Base-by-base conservation (phyloP, 1,284 basidiomycete genomes). In the Pascua guehoae region DNA sequence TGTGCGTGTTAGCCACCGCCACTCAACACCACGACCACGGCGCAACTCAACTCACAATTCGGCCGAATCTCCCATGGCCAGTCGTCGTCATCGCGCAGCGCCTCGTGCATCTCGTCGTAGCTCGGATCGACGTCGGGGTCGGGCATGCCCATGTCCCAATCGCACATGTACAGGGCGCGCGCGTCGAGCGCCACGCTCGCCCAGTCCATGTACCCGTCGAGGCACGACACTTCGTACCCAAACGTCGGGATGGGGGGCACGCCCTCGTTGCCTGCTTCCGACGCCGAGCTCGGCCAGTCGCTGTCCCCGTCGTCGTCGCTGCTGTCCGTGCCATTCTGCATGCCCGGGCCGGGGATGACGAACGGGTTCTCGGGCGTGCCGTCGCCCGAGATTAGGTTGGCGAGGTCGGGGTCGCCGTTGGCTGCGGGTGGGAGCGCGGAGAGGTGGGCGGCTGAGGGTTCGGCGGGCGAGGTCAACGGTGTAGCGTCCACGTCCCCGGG, bases 21-120 rank as follows among this genome's bases (percentile, higher is more conserved):
- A 32, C 24, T 7, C 24, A 32, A 3, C 24, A 32, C 24, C 24
- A 32, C 24, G 4, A 32, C 24, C 24, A 32, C 24, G n/a, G n/a
- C n/a, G n/a, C n/a, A n/a, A n/a, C n/a, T n/a, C n/a, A 1, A 40
- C 56, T 57, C 51, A 57, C 56, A 57, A 43, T 53, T 49, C 10
- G 56, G 47, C 2, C 56, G 37, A 14, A 57, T 39, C 8, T 17
- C 10, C 16, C 15, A 14, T 14, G 42, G 42, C 51, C 56, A 57
- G n/a, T 5, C 3, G 8, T 41, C 50, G 16, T 39, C 36, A 5
- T 14, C 32, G 18, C 18, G 12, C 16, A 49, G 17, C 12, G 12
- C 12, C 2, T 12, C 12, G 39, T 53, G 47, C 42, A 49, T 12
- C 10, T 44, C 37, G 12, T 45, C 51, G 41, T 53, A 53, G 24